Percentiles rank a stretch among this genome's conserved stretches.
These are phyloP conservation scores for Globisporangium cylindrosporum DNA, from an alignment of 352 stramenopile species.

Conservation along the genomic window DNA sequence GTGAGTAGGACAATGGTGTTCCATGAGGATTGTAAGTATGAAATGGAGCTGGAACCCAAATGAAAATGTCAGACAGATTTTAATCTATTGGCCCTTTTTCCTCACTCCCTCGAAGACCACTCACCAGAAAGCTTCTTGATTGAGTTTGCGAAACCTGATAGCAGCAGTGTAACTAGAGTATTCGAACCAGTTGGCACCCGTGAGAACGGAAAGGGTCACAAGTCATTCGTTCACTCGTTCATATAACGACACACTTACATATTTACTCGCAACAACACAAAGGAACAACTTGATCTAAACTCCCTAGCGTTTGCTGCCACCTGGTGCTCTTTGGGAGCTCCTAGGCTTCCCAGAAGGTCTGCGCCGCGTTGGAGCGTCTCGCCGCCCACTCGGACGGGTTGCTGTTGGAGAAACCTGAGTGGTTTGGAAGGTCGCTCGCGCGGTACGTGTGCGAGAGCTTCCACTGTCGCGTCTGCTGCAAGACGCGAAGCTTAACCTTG, in stretches of 20 bases:
- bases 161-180: no score
- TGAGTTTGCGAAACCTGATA: no score
- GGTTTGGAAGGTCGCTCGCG: conserved; percentile 31
- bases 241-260: neutral
- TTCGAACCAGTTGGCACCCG: no score
- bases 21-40: neutral
- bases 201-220: no score
- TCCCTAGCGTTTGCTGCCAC: neutral
- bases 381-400: conserved; percentile 37
- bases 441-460: conserved; percentile 44
- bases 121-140: no score
- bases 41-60: neutral
- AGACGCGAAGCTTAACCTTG: conserved; percentile 28
- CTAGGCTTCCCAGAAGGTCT: conserved; percentile 8
- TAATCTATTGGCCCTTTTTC: no score
- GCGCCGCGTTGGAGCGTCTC: conserved; percentile 18
- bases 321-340: neutral
- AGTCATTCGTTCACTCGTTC: no score
- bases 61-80: neutral
- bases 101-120: no score
- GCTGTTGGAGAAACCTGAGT: conserved; percentile 37
- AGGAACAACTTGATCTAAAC: neutral
- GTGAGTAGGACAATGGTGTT: conserved; percentile 5
- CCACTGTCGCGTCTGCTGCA: conserved; percentile 34
- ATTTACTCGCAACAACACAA: neutral